Conservation (phyloP, 2,329 filamentous ascomycete species). For the Lecanicillium sp. region DNA sequence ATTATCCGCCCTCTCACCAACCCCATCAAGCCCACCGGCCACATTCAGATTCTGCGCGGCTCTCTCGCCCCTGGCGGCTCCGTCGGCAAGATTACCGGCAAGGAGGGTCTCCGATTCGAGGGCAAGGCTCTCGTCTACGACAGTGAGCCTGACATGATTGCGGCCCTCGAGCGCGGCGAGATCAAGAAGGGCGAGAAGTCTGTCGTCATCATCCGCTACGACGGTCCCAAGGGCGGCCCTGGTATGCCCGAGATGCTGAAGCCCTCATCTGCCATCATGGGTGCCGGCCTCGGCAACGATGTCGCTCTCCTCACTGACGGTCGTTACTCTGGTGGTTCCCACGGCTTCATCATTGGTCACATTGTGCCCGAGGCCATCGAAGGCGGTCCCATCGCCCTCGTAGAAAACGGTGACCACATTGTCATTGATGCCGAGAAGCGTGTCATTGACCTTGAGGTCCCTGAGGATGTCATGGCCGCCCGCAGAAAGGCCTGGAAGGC, state of each 20-base stretch:
- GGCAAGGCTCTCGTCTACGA: conserved; percentile 80
- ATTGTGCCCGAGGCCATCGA: conserved; percentile 83
- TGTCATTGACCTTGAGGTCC: conserved; percentile 60
- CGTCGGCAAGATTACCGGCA: conserved; percentile 94
- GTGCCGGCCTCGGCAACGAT: conserved; percentile 71
- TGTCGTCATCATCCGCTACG: conserved; percentile 86
- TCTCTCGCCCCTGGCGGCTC: conserved; percentile 85
- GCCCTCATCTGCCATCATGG: conserved; percentile 89
- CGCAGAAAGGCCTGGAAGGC: conserved; percentile 56
- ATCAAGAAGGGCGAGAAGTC: conserved; percentile 84
- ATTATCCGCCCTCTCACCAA: conserved; percentile 75
- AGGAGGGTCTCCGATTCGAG: conserved; percentile 78
- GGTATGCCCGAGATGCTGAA: conserved; percentile 96
- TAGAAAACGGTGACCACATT: conserved; percentile 74
- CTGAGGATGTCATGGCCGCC: conserved; percentile 56
- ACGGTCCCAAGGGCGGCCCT: conserved; percentile 87
- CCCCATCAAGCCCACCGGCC: conserved; percentile 75
- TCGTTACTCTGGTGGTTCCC: conserved; percentile 72
- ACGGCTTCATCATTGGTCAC: conserved; percentile 84
- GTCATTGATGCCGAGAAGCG: conserved; percentile 75
- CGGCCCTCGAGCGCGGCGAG: conserved; percentile 66
- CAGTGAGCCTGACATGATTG: conserved; percentile 76
- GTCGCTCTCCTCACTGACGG: conserved; percentile 70
- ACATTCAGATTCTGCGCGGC: conserved; percentile 81
- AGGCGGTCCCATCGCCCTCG: conserved; percentile 77